A percentile compares a stretch with the other conserved stretches of the same genome.
phyloP scores from a whole-genome alignment of 345 rosid species.

The Eucalyptus tenuipes region DNA sequence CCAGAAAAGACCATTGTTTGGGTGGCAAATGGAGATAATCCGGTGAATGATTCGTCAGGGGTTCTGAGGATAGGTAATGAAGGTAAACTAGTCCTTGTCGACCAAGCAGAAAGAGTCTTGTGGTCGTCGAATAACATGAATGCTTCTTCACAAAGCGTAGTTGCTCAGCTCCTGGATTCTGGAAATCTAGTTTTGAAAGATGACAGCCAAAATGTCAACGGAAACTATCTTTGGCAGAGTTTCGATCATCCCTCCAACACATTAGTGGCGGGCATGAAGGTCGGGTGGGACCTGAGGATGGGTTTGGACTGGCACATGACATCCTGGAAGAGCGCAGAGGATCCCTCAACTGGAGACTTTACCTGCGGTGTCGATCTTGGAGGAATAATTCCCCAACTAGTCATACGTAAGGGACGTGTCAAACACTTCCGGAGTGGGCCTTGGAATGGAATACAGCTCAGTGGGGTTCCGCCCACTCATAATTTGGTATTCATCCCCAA shows the following conservation, averaged over 20 bases:
- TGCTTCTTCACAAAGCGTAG: not conserved
- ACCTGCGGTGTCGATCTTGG: not conserved
- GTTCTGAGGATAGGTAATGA: not conserved
- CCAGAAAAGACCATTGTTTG: not conserved
- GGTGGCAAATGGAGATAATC: not conserved
- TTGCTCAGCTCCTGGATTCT: not conserved
- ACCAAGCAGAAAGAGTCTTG: not conserved
- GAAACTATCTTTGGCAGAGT: not conserved
- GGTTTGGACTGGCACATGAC: not conserved
- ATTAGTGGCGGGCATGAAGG: not conserved
- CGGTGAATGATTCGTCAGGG: not conserved
- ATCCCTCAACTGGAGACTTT: not conserved
- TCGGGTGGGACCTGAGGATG: not conserved
- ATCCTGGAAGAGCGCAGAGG: not conserved
- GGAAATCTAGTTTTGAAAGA: not conserved
- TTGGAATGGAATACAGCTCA: not conserved
- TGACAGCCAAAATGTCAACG: not conserved
- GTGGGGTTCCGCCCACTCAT: not conserved
- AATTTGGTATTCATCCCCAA: not conserved
- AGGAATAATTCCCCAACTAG: not conserved
- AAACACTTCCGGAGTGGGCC: not conserved
- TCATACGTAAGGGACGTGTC: not conserved
- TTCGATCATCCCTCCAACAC: not conserved
- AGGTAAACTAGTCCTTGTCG: not conserved
- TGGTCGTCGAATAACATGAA: not conserved